A percentile compares a stretch with the other conserved stretches of the same genome.
Evolutionary conservation across 2,329 filamentous ascomycete genomes (phyloP).

Genomic region (Calonectria multiphialidica): DNA sequence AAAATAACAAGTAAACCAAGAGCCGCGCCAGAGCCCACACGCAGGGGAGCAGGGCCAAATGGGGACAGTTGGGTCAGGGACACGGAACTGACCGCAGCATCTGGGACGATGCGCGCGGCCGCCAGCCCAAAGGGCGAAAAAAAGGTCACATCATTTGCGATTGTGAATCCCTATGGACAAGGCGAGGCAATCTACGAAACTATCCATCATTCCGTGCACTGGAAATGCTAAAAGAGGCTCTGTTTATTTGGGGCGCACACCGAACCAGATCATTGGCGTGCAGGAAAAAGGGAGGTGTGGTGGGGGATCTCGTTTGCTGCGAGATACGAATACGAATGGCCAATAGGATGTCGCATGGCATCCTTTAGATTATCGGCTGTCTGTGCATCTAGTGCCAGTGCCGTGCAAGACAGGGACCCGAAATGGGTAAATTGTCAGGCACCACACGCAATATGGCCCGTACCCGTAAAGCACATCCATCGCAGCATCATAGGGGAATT

Average conservation of each 20-base stretch:
- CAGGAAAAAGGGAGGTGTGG: slow-evolving; percentile 6
- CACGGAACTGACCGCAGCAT: slow-evolving; percentile 19
- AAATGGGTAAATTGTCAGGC: slow-evolving; percentile 25
- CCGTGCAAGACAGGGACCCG: slow-evolving; percentile 18
- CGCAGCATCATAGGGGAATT: not conserved
- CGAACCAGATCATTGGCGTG: not conserved
- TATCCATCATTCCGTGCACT: not conserved
- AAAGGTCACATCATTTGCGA: slow-evolving; percentile 11
- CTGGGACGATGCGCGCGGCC: slow-evolving; percentile 15
- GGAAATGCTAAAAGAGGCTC: not conserved
- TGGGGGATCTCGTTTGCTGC: slow-evolving; percentile 22
- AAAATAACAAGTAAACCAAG: slow-evolving; percentile 1
- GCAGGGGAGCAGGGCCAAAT: not conserved
- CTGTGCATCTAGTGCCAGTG: slow-evolving; percentile 17
- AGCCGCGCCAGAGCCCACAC: slow-evolving; percentile 14
- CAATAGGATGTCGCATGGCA: slow-evolving; percentile 1
- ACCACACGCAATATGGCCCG: not conserved
- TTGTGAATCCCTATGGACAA: not conserved
- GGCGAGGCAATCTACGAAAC: not conserved
- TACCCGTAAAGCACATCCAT: not conserved
- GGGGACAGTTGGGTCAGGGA: not conserved
- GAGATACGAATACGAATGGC: slow-evolving; percentile 24
- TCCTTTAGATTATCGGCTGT: slow-evolving; percentile 5
- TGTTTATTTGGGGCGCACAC: not conserved
- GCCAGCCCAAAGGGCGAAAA: not conserved